Base-by-base conservation (phyloP, 805 yeast genomes). In the Wickerhamiella siamensis region DNA sequence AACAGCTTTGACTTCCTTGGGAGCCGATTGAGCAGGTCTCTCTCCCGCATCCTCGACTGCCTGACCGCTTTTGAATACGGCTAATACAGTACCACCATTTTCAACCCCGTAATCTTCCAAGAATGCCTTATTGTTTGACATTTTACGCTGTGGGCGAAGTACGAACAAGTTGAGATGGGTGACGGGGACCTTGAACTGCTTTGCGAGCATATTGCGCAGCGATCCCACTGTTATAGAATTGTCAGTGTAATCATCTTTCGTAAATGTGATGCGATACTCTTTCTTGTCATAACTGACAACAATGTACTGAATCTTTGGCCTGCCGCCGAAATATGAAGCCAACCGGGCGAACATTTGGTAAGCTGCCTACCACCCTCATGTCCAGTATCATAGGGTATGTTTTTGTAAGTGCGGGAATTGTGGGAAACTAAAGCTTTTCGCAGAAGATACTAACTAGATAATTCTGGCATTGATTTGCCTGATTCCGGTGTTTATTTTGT, bases 211-310 rank as follows among this genome's bases (percentile, higher is more conserved):
- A 1, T 58, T 49, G 47, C 84, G 69, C 42, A 84, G 65, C 47
- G 77, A 74, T 15, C 65, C 69, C 27, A 87, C 66, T 16, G 77
- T 72, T 8, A 87, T 74, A 77, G 79, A 22, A n/a, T 45, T 31
- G 19, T 27, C 39, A 20, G 44, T 34, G 35, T 41, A 49, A 43
- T 57, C 61, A 19, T 46, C 52, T 2, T 36, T 36, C 38, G 44
- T 46, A 38, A 58, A 52, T 9, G 45, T 39, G 6, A 58, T 47
- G 29, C 43, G 47, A 36, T 44, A 45, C 14, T 49, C 45, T 31
- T 50, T 43, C 22, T 47, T 47, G 17, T 49, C 47, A 40, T 43
- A 44, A 32, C 49, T 51, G 15, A 55, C 53, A 5, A 42, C 26
- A 29, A 55, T 42, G 40, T 24, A 31, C 33, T 31, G 15, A 8